Percentiles rank a stretch among this genome's conserved stretches.
Conservation (phyloP, 1,284 basidiomycete species). For the Microbotryomycetes sp. region DNA sequence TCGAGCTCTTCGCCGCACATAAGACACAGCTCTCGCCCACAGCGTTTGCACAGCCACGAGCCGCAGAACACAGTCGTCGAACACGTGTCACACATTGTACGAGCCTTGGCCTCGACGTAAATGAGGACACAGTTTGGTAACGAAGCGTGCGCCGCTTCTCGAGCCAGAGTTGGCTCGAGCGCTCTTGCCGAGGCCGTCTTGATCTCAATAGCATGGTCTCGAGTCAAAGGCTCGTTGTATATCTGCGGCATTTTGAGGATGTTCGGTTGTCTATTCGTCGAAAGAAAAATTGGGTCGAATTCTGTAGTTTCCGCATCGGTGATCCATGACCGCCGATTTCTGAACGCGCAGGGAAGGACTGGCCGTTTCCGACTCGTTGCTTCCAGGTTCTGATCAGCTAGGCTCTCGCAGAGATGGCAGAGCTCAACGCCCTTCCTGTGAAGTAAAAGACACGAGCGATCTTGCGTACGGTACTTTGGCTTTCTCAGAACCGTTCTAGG, state of each 20-base stretch:
- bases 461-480: no score
- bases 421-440: no score
- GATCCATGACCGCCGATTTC: background rate
- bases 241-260: constrained; percentile 36
- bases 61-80: constrained; percentile 83
- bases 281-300: background rate
- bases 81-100: constrained; percentile 82
- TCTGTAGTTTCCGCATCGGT: no score
- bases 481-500: no score
- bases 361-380: no score
- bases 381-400: no score
- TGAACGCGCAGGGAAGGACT: background rate
- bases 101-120: constrained; percentile 64
- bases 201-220: constrained; percentile 33
- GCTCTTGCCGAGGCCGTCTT: constrained; percentile 57
- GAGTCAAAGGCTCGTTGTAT: constrained; percentile 38
- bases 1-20: constrained; percentile 68
- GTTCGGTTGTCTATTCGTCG: background rate
- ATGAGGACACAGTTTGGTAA: constrained; percentile 58
- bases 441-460: no score
- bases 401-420: no score
- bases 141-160: constrained; percentile 62
- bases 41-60: constrained; percentile 80
- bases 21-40: constrained; percentile 80
- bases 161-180: constrained; percentile 58